A percentile compares a stretch with the other conserved stretches of the same genome.
These are phyloP conservation scores for Aspergillus sclerotialis DNA, from an alignment of 2,329 filamentous ascomycete genomes.

Conservation along the genomic window DNA sequence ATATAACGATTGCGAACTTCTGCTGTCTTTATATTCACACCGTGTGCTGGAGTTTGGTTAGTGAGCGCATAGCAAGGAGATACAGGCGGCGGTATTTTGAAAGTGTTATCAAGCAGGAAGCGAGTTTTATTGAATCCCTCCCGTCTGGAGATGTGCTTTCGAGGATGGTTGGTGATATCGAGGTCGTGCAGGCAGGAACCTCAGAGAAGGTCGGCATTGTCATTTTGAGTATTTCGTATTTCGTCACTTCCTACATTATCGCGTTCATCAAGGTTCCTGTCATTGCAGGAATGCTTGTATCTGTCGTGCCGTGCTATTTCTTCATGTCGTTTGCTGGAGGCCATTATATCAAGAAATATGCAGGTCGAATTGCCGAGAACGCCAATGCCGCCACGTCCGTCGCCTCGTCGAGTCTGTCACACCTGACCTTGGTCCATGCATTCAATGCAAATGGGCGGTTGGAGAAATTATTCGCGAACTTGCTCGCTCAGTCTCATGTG, in stretches of 20 bases:
- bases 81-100: slow-evolving; percentile 55
- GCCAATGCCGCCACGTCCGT: slow-evolving; percentile 54
- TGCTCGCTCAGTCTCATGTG: slow-evolving; percentile 43
- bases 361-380: slow-evolving; percentile 42
- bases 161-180: slow-evolving; percentile 58
- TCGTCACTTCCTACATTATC: slow-evolving; percentile 59
- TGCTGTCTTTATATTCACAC: slow-evolving; percentile 58
- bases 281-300: slow-evolving; percentile 58
- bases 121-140: slow-evolving; percentile 57
- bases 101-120: slow-evolving; percentile 53
- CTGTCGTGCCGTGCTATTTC: slow-evolving; percentile 56
- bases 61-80: slow-evolving; percentile 56
- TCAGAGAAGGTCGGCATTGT: slow-evolving; percentile 64
- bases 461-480: slow-evolving; percentile 50
- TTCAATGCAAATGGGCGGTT: slow-evolving; percentile 55
- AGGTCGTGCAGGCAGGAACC: slow-evolving; percentile 59
- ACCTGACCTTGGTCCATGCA: slow-evolving; percentile 56
- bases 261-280: slow-evolving; percentile 58
- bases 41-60: slow-evolving; percentile 57
- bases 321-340: slow-evolving; percentile 51
- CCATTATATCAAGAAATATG: slow-evolving; percentile 45
- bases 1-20: slow-evolving; percentile 58
- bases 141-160: slow-evolving; percentile 57
- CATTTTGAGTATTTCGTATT: slow-evolving; percentile 57
- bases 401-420: slow-evolving; percentile 54